Evolutionary conservation across 495 filamentous ascomycete species (phyloP).

Genomic region (Letharia lupina): DNA sequence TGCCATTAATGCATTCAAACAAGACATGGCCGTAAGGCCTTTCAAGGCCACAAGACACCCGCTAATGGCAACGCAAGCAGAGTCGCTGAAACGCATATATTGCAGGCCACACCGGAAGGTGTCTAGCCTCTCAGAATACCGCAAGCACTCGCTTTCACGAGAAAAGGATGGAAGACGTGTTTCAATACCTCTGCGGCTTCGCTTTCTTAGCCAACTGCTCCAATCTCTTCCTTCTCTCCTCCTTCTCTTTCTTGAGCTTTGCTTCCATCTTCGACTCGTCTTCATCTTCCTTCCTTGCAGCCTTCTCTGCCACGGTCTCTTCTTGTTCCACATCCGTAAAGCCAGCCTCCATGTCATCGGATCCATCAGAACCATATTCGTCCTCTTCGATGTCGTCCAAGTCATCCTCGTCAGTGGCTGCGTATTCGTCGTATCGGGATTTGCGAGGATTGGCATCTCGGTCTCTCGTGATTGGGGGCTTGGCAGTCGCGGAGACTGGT

Average conservation of each 20-base stretch:
- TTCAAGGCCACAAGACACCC: background rate
- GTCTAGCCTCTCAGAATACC: background rate
- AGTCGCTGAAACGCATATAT: background rate
- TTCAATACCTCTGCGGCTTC: conserved; percentile 23
- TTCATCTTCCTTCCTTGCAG: conserved; percentile 52
- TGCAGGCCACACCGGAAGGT: background rate
- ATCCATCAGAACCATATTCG: conserved; percentile 47
- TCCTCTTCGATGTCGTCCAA: conserved; percentile 43
- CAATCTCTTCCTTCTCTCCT: conserved; percentile 46
- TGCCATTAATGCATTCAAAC: background rate
- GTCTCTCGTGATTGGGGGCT: conserved; percentile 28
- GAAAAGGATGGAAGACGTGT: background rate
- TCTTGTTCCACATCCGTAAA: conserved; percentile 51
- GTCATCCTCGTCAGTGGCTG: conserved; percentile 42
- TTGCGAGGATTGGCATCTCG: conserved; percentile 20
- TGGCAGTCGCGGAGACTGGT: conserved; percentile 30
- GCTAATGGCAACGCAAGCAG: background rate
- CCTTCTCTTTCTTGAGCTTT: conserved; percentile 47
- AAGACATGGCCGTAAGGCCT: background rate
- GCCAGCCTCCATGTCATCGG: conserved; percentile 61
- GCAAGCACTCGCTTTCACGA: background rate
- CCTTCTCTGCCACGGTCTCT: conserved; percentile 42
- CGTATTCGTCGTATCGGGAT: conserved; percentile 38
- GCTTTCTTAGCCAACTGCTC: conserved; percentile 34
- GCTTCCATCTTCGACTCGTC: conserved; percentile 47